A percentile compares a stretch with the other conserved stretches of the same genome.
Evolutionary conservation across 2,329 filamentous ascomycete species (phyloP).

Genomic region (Ophiosphaerella korrae): DNA sequence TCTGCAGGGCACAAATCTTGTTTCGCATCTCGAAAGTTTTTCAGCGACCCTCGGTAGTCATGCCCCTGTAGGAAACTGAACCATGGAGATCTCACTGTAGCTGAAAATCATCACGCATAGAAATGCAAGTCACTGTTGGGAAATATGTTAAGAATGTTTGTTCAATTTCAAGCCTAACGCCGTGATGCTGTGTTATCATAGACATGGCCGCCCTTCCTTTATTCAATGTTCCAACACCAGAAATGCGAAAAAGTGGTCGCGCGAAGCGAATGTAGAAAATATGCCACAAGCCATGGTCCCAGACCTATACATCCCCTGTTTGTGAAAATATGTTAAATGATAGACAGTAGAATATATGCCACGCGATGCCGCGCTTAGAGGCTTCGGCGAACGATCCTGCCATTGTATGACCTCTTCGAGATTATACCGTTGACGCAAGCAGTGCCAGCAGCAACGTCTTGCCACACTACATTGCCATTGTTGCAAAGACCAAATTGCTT

Average conservation of each 20-base stretch:
- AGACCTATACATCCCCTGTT: slow-evolving; percentile 14
- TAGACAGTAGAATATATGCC: slow-evolving; percentile 12
- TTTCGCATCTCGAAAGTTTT: too few species aligned
- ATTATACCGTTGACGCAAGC: slow-evolving; percentile 51
- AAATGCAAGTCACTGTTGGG: too few species aligned
- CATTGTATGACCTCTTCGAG: slow-evolving; percentile 37
- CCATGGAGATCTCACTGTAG: too few species aligned
- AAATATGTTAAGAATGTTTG: too few species aligned
- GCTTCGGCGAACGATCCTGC: slow-evolving; percentile 35
- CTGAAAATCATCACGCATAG: too few species aligned
- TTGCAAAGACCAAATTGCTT: slow-evolving; percentile 52
- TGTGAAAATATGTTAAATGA: slow-evolving; percentile 6
- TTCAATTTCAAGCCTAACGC: too few species aligned
- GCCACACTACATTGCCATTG: slow-evolving; percentile 48
- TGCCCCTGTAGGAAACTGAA: too few species aligned
- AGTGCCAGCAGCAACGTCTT: slow-evolving; percentile 52
- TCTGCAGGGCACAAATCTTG: too few species aligned
- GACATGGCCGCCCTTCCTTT: neutral
- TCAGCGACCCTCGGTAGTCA: too few species aligned
- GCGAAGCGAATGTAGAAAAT: slow-evolving; percentile 5
- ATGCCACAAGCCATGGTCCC: slow-evolving; percentile 14
- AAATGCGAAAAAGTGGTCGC: slow-evolving; percentile 9
- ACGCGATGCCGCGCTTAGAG: slow-evolving; percentile 4
- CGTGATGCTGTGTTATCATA: too few species aligned
- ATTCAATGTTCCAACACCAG: slow-evolving; percentile 4